These are phyloP conservation scores for Anthracocystis panici-leucophaei DNA, from an alignment of 1,284 basidiomycete genomes.

Conservation along the genomic window DNA sequence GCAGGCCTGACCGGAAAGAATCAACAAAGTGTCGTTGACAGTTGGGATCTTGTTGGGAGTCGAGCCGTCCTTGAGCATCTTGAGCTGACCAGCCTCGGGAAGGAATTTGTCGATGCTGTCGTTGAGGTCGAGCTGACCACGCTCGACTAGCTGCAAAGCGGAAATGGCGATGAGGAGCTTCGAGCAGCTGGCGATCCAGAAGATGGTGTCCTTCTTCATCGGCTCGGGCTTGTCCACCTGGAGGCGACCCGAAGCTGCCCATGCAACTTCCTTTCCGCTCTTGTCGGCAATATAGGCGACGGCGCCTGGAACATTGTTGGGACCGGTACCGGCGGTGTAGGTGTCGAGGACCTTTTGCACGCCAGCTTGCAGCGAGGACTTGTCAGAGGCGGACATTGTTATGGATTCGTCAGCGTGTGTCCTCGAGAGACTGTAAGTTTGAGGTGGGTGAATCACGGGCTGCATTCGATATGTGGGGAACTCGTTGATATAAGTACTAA, in stretches of 20 bases:
- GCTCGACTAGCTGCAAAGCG: slow-evolving; percentile 64
- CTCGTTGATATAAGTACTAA: background rate
- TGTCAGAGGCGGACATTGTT: slow-evolving; percentile 14
- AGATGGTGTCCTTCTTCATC: slow-evolving; percentile 51
- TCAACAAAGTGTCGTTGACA: slow-evolving; percentile 27
- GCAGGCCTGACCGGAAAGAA: slow-evolving; percentile 37
- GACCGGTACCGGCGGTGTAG: slow-evolving; percentile 19
- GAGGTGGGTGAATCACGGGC: background rate
- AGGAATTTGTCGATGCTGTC: slow-evolving; percentile 50
- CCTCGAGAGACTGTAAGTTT: background rate
- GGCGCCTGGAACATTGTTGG: slow-evolving; percentile 33
- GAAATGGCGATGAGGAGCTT: slow-evolving; percentile 68
- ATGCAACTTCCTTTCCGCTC: slow-evolving; percentile 47
- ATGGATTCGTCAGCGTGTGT: background rate
- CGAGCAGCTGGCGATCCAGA: slow-evolving; percentile 62
- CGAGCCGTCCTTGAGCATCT: slow-evolving; percentile 38
- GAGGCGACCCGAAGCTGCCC: slow-evolving; percentile 46
- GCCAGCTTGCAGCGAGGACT: slow-evolving; percentile 11
- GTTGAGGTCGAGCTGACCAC: slow-evolving; percentile 59
- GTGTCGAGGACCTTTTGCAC: slow-evolving; percentile 24
- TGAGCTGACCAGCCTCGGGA: slow-evolving; percentile 59
- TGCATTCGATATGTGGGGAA: background rate
- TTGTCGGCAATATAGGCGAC: slow-evolving; percentile 52
- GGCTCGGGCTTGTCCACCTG: slow-evolving; percentile 31
- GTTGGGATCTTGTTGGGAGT: slow-evolving; percentile 49